These are phyloP conservation scores for Globisporangium takayamanum DNA, from an alignment of 352 stramenopile genomes.

Conservation along the genomic window DNA sequence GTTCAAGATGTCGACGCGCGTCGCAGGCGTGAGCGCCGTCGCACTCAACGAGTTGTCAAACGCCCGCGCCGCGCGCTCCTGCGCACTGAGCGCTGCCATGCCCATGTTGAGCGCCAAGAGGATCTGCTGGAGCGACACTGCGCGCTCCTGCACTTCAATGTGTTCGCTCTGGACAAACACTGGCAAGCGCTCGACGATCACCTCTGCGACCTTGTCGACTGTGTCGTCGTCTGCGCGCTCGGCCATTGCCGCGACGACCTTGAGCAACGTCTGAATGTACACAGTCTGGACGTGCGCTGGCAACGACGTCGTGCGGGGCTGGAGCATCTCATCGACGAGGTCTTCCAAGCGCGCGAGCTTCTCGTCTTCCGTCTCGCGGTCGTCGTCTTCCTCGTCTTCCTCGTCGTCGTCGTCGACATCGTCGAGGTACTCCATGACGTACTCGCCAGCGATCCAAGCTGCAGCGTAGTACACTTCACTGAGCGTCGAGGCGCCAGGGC, in stretches of 20 bases:
- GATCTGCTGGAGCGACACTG: constrained; percentile 80
- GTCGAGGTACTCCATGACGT: constrained; percentile 88
- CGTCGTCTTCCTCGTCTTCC: constrained; percentile 71
- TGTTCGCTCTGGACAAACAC: constrained; percentile 89
- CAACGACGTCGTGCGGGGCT: constrained; percentile 76
- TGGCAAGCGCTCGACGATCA: constrained; percentile 80
- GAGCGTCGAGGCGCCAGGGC: constrained; percentile 75
- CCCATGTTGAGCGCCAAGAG: constrained; percentile 58
- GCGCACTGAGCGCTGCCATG: constrained; percentile 38
- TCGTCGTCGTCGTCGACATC: constrained; percentile 72
- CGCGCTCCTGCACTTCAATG: constrained; percentile 94
- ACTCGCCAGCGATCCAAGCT: constrained; percentile 98
- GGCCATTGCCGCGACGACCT: constrained; percentile 76
- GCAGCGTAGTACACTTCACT: constrained; percentile 93
- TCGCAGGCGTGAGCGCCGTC: constrained; percentile 29
- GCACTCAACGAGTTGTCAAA: constrained; percentile 42
- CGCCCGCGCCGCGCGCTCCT: constrained; percentile 57
- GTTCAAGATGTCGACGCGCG: constrained; percentile 52
- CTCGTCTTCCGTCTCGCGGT: constrained; percentile 62
- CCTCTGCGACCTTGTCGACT: constrained; percentile 77
- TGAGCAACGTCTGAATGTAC: constrained; percentile 93
- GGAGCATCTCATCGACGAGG: constrained; percentile 72
- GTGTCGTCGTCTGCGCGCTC: constrained; percentile 68
- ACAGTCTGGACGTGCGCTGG: constrained; percentile 88
- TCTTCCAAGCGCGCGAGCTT: constrained; percentile 86